Evolutionary conservation across 441 rosid genomes (phyloP).

Genomic region (Euphorbia corollata): DNA sequence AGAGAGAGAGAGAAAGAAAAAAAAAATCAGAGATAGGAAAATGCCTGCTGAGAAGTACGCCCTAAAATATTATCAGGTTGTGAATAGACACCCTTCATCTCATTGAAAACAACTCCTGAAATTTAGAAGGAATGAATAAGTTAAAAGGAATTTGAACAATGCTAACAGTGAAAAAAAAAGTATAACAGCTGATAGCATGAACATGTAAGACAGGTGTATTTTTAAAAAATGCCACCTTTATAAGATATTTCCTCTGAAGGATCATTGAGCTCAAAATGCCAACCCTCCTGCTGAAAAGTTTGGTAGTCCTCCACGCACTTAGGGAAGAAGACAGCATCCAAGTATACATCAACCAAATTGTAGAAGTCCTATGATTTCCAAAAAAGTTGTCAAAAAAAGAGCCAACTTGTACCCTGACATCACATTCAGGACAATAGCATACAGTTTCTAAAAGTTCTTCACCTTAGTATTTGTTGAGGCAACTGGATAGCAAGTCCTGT

Average conservation of each 20-base stretch:
- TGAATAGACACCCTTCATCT: slow-evolving; percentile 98
- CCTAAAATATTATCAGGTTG: slow-evolving; percentile 92
- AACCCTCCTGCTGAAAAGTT: slow-evolving; percentile 96
- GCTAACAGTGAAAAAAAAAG: slow-evolving; percentile 10
- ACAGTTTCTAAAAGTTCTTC: slow-evolving; percentile 13
- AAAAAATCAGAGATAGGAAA: too few relatives aligned
- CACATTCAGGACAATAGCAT: not conserved
- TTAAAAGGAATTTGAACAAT: not conserved
- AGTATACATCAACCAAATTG: slow-evolving; percentile 86
- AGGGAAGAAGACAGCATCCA: slow-evolving; percentile 95
- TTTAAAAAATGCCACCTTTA: slow-evolving; percentile 51
- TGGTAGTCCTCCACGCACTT: slow-evolving; percentile 81
- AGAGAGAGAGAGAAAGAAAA: too few relatives aligned
- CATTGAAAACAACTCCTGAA: slow-evolving; percentile 93
- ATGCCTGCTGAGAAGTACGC: slow-evolving; percentile 69
- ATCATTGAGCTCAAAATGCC: slow-evolving; percentile 87
- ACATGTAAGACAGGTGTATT: not conserved
- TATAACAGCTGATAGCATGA: not conserved
- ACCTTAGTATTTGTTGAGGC: slow-evolving; percentile 92
- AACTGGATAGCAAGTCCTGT: slow-evolving; percentile 95
- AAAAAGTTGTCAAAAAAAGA: slow-evolving; percentile 13
- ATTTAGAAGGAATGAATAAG: slow-evolving; percentile 17
- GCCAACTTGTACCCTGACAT: not conserved
- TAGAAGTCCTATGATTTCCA: slow-evolving; percentile 64
- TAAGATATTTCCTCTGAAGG: slow-evolving; percentile 80